These are phyloP conservation scores for Apiotrichum porosum DNA, from an alignment of 1,284 basidiomycete species.

Conservation along the genomic window DNA sequence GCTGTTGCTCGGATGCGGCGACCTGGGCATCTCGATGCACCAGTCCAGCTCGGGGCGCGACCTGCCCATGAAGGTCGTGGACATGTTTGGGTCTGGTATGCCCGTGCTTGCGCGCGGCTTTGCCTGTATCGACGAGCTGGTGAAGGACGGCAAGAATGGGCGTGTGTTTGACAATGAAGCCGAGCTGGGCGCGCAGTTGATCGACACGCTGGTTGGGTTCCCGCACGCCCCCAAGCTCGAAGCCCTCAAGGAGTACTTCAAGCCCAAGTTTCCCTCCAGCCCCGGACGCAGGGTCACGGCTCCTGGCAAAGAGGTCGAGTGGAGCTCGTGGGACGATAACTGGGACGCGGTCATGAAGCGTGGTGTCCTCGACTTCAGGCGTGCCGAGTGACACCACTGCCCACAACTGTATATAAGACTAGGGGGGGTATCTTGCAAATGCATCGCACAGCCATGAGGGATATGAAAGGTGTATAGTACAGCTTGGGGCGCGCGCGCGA, in stretches of 20 bases:
- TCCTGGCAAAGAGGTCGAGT: slow-evolving; percentile 45
- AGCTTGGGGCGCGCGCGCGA: no score
- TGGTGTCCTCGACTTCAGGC: slow-evolving; percentile 16
- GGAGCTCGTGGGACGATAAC: slow-evolving; percentile 77
- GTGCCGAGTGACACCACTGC: no score
- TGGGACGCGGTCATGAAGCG: slow-evolving; percentile 61
- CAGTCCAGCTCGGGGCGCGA: slow-evolving; percentile 85
- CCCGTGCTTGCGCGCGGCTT: slow-evolving; percentile 90
- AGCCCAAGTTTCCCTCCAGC: background rate
- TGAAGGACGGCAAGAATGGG: slow-evolving; percentile 77
- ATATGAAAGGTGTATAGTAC: no score
- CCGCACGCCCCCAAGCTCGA: slow-evolving; percentile 56
- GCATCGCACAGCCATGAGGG: background rate
- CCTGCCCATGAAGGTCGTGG: slow-evolving; percentile 98
- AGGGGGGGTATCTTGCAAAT: background rate
- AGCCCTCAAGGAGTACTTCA: slow-evolving; percentile 49
- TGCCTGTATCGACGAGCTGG: slow-evolving; percentile 77
- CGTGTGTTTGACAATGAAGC: slow-evolving; percentile 65
- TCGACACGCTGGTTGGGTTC: slow-evolving; percentile 60
- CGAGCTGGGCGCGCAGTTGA: slow-evolving; percentile 67
- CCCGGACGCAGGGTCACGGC: slow-evolving; percentile 15
- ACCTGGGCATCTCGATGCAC: slow-evolving; percentile 88
- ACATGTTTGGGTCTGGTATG: slow-evolving; percentile 96
- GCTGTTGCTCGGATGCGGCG: slow-evolving; percentile 76
- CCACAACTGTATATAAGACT: no score